Evolutionary conservation across 306 rosid genomes (phyloP).

Genomic region (Ochetophila trinervis): DNA sequence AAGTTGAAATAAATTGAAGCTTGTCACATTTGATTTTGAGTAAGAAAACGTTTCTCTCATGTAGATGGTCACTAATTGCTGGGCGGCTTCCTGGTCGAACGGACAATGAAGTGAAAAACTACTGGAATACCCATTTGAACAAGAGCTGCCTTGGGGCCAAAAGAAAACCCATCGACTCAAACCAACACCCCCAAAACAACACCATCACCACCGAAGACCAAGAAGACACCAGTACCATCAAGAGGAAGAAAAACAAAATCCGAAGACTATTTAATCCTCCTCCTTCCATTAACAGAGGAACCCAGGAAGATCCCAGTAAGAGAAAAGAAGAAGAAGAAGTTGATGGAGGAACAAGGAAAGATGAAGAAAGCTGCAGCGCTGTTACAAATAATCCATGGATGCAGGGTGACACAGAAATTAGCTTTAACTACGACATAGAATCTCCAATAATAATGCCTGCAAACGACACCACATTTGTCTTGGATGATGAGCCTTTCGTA

Average conservation of each 20-base stretch:
- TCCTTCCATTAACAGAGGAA: neutral
- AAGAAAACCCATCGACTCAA: conserved; percentile 21
- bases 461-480: conserved; percentile 18
- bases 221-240: conserved; percentile 1
- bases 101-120: conserved; percentile 59
- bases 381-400: neutral
- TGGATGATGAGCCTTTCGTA: conserved; percentile 41
- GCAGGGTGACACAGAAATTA: conserved; percentile 8
- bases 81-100: conserved; percentile 71
- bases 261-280: neutral
- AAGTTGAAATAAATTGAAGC: no score
- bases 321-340: neutral
- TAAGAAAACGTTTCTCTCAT: neutral
- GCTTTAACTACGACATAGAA: conserved; percentile 28
- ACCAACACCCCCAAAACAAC: neutral
- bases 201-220: conserved; percentile 11
- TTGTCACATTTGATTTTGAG: no score
- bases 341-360: neutral
- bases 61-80: conserved; percentile 68
- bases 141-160: conserved; percentile 30
- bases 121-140: conserved; percentile 71
- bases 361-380: neutral
- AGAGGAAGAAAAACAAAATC: conserved; percentile 1
- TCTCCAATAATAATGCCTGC: conserved; percentile 20
- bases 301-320: neutral